Conservation (phyloP, 108 stramenopile genomes). For the Nitzschia sp. region DNA sequence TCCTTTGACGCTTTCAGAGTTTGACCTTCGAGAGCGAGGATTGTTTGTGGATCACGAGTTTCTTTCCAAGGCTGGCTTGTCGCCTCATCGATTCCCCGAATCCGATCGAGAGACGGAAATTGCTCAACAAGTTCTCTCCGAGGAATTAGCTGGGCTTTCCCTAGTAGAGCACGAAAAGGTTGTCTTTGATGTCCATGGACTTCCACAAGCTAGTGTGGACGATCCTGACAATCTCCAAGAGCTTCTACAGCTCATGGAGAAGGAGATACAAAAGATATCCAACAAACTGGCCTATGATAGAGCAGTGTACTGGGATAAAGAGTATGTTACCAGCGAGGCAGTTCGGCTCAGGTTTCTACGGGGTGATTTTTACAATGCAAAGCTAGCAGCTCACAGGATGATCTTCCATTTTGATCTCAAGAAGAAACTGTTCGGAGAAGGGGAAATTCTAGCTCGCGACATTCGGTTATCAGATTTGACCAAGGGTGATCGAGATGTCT, state of each 20-base stretch:
- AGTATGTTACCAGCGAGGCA: slow-evolving; percentile 7
- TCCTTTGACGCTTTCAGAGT: too few relatives aligned
- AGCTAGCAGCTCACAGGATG: slow-evolving; percentile 1
- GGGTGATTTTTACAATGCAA: neutral
- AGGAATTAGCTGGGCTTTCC: slow-evolving; percentile 8
- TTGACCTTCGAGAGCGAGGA: too few relatives aligned
- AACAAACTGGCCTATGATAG: slow-evolving; percentile 5
- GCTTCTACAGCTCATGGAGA: neutral
- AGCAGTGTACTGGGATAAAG: slow-evolving; percentile 11
- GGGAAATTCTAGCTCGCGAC: slow-evolving; percentile 20
- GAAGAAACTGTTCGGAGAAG: slow-evolving; percentile 17
- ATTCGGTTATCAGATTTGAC: slow-evolving; percentile 16
- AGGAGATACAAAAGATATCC: neutral
- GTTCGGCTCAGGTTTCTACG: slow-evolving; percentile 20
- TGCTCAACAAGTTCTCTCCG: neutral
- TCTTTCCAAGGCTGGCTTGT: neutral
- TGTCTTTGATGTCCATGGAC: slow-evolving; percentile 26
- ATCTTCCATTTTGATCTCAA: slow-evolving; percentile 15
- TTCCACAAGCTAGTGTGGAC: neutral
- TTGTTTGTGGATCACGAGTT: too few relatives aligned
- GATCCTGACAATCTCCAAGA: neutral
- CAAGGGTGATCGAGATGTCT: neutral
- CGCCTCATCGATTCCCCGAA: neutral
- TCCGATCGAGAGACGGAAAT: neutral
- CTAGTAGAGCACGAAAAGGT: neutral